These are phyloP conservation scores for Brasenia schreberi DNA, from an alignment of 164 flowering plant genomes.

Conservation along the genomic window DNA sequence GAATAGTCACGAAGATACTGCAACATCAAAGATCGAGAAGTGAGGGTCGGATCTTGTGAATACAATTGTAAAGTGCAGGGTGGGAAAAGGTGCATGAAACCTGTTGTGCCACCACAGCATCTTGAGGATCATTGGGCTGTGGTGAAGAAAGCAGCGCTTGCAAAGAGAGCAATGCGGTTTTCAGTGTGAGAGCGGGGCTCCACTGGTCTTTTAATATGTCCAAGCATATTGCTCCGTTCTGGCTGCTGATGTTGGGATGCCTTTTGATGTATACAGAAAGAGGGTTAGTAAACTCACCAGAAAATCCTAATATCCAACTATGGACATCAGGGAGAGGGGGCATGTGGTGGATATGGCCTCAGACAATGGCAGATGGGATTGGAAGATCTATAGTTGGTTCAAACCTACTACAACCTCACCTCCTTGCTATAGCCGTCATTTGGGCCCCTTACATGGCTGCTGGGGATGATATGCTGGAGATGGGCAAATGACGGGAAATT, in stretches of 20 bases:
- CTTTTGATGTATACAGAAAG: too few relatives aligned
- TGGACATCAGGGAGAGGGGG: too few relatives aligned
- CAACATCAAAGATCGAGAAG: conserved; percentile 3
- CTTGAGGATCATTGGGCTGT: conserved; percentile 95
- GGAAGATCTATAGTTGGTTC: too few relatives aligned
- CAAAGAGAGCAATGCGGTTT: conserved; percentile 88
- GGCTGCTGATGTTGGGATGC: conserved; percentile 67
- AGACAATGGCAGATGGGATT: too few relatives aligned
- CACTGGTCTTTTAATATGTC: conserved; percentile 95
- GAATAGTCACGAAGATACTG: conserved; percentile 81
- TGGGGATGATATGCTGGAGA: too few relatives aligned
- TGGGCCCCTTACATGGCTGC: too few relatives aligned
- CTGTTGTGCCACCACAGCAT: conserved; percentile 98
- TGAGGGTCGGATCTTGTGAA: neutral
- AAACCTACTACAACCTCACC: too few relatives aligned
- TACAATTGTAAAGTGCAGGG: neutral
- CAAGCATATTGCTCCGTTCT: conserved; percentile 36
- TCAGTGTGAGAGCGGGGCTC: conserved; percentile 96
- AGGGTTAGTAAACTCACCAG: too few relatives aligned
- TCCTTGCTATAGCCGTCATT: too few relatives aligned
- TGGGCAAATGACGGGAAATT: too few relatives aligned
- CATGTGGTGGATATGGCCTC: too few relatives aligned
- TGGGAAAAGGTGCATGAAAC: conserved; percentile 15
- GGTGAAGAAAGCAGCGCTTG: conserved; percentile 97
- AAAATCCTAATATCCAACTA: too few relatives aligned